Conservation (phyloP, 202 grass and related monocot genomes). For the Dendrocalamus latiflorus region DNA sequence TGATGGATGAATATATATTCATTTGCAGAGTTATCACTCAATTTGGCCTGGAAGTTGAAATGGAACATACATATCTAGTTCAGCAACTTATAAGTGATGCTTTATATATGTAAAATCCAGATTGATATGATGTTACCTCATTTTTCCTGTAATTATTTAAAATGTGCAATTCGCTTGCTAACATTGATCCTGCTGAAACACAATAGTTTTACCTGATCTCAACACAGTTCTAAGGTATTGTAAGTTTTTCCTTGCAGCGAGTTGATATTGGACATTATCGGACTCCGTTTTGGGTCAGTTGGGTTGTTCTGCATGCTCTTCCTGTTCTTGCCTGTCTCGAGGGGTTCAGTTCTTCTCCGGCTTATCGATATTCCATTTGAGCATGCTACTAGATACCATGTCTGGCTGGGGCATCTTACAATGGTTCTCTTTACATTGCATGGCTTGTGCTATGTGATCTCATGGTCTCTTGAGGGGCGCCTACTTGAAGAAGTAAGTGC, state of each 20-base stretch:
- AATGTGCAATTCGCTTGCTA: not conserved
- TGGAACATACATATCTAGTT: not conserved
- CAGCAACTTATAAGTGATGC: not conserved
- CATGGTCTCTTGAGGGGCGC: slow-evolving; percentile 46
- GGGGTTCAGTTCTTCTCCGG: too few relatives aligned
- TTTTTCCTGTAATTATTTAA: not conserved
- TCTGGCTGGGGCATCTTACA: too few relatives aligned
- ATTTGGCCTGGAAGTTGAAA: not conserved
- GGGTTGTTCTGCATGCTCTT: slow-evolving; percentile 86
- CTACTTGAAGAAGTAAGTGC: too few relatives aligned
- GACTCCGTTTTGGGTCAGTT: slow-evolving; percentile 57
- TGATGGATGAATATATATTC: not conserved
- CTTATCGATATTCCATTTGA: too few relatives aligned
- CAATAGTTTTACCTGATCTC: not conserved
- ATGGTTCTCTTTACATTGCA: too few relatives aligned
- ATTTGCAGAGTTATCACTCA: not conserved
- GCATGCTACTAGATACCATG: too few relatives aligned
- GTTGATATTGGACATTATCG: slow-evolving; percentile 56
- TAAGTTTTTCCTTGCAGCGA: slow-evolving; percentile 42
- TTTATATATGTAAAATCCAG: not conserved
- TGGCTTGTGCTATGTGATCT: slow-evolving; percentile 62
- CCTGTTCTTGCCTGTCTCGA: too few relatives aligned
- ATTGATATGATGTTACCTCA: not conserved
- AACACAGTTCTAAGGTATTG: slow-evolving; percentile 9
- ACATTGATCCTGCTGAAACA: not conserved